Evolutionary conservation across 192 early-diverging fungal species (phyloP), one percentile per base, ranked within the genome.

Genomic region (Backusella circina): DNA sequence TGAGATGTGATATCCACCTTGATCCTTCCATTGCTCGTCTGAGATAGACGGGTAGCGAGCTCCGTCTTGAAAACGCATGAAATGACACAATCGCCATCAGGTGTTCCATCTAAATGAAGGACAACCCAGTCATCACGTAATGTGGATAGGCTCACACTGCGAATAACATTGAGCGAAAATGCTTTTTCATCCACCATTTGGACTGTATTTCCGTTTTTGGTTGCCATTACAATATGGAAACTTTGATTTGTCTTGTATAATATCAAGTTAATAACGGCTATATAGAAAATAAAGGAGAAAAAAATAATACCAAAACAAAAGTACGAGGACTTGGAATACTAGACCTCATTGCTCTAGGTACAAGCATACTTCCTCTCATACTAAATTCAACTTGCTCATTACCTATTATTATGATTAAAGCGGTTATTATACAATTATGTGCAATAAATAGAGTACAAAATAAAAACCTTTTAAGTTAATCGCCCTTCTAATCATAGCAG

Each of bases 21-120:
- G 68, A 92, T 84, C 32, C 85, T 81, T 0, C 88, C 87, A 5
- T 82, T 77, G 39, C 87, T 85, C 8, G 77, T 74, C 67, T 84
- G 84, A 67, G 85, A 76, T 30, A 94, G 70, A 77, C 88, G 87
- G 9, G 87, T 79, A n/a, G 89, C 78, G 7, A 94, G 77, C 77
- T 94, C 92, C 4, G 91, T 94, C 79, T 94, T 94, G 75, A 92
- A 87, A 64, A 78, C 72, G 68, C 88, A 90, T 67, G 87, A 86
- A n/a, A 91, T 69, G 21, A 94, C 79, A 37, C 88, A 79, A 69
- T 92, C 92, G 10, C 84, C 83, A 38, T 87, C 82, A 2, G 87
- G 86, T 38, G 83, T 75, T 64, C 65, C 74, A 50, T 88, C 73
- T 18, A 90, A 69, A 67, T 90, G 88, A 18, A 90, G 51, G 70